Evolutionary conservation across 371 early-diverging fungal genomes (phyloP), one percentile per base, ranked within the genome.

Genomic region (Lichtheimia ramosa): DNA sequence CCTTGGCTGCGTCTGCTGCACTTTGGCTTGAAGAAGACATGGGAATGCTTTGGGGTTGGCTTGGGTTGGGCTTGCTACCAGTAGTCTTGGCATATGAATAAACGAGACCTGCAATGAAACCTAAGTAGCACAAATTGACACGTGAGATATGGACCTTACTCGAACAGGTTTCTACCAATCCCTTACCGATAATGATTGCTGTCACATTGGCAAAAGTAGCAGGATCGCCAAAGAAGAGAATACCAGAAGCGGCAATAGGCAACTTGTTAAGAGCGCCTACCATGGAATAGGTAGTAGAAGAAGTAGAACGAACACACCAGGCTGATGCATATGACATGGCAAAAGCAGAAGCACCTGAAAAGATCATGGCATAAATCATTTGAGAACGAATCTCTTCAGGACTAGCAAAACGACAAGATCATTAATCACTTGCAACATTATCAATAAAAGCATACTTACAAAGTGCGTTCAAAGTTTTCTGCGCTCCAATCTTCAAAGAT

Each of bases 251-350:
- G 4, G 99, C 95, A 43, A 99, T 92, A 3, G 99, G 96, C 23
- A 99, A 82, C 72, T 99, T 99, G 79, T 99, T 99, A 39, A 99
- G 82, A 1, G 99, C 97, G 16, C 99, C 99, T n/a, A 96, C 93
- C 99, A 99, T 99, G 49, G 92, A 92, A 73, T 97, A 94, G 0
- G 99, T 98, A 5, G 99, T 99, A 3, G 98, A 95, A 0, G 89
- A 87, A 12, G 99, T 95, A 4, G 92, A 89, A 54, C 97, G 89
- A 21, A 99, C 88, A 71, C 96, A 94, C 98, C 97, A 98, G 0
- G 95, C 91, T 54, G 94, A 92, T 48, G 90, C 85, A 71, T 93
- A 97, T 3, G 93, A 88, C 73, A 98, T 98, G 51, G 88, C 89
- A 75, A 97, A 97, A 7, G 95, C 92, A 7, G 90, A 86, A n/a